Evolutionary conservation across 1,284 basidiomycete species (phyloP).

Genomic region (Irpex sp.): DNA sequence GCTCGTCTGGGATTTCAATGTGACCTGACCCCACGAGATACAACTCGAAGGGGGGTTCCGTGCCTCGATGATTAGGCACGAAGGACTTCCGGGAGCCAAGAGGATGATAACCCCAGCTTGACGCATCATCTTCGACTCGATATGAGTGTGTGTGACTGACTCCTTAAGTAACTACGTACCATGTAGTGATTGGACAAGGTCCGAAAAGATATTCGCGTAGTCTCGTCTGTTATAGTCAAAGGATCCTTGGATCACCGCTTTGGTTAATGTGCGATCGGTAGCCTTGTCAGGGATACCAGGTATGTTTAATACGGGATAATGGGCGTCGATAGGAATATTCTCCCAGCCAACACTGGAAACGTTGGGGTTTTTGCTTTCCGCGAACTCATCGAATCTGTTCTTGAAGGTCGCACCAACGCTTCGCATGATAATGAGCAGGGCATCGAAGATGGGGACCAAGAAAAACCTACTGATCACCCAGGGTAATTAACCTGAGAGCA

Average conservation of each 20-base stretch:
- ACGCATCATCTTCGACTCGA: slow-evolving; percentile 26
- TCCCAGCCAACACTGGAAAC: slow-evolving; percentile 30
- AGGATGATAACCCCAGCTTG: slow-evolving; percentile 33
- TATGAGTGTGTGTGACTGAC: background rate
- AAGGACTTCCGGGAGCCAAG: slow-evolving; percentile 26
- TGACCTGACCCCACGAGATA: slow-evolving; percentile 32
- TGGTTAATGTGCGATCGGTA: slow-evolving; percentile 23
- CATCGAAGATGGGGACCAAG: background rate
- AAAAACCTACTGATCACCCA: slow-evolving; percentile 31
- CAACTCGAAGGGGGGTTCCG: slow-evolving; percentile 30
- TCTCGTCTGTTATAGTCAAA: slow-evolving; percentile 30
- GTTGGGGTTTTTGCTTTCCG: slow-evolving; percentile 27
- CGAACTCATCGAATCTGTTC: slow-evolving; percentile 26
- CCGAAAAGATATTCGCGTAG: slow-evolving; percentile 30
- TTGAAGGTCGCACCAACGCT: slow-evolving; percentile 32
- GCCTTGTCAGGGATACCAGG: slow-evolving; percentile 22
- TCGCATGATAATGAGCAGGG: background rate
- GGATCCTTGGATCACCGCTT: slow-evolving; percentile 35
- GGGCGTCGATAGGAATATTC: slow-evolving; percentile 32
- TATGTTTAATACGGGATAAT: slow-evolving; percentile 32
- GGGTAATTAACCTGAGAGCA: slow-evolving; percentile 32
- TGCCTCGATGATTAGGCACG: slow-evolving; percentile 19
- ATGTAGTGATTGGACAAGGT: slow-evolving; percentile 28
- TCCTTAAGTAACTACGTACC: slow-evolving; percentile 11
- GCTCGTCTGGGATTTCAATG: slow-evolving; percentile 29